These are phyloP conservation scores for Debaryomyces fabryi DNA, from an alignment of 1,139 yeast genomes.

Conservation along the genomic window DNA sequence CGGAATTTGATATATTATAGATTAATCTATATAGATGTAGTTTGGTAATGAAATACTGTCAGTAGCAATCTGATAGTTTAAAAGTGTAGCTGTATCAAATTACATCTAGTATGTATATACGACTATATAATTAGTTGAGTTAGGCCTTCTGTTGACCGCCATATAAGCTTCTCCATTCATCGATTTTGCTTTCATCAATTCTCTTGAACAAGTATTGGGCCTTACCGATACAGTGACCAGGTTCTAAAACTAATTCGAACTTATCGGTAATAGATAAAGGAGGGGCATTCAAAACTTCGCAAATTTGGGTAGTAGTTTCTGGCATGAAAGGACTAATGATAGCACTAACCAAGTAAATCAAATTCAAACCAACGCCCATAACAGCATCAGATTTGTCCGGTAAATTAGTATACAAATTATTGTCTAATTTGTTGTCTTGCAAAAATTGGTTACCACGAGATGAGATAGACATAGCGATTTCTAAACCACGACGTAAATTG, in stretches of 20 bases:
- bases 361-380: constrained; percentile 86
- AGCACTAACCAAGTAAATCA: constrained; percentile 81
- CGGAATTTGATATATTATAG: not conserved
- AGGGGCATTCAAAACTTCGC: constrained; percentile 82
- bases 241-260: constrained; percentile 66
- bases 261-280: constrained; percentile 73
- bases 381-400: constrained; percentile 92
- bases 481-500: constrained; percentile 85
- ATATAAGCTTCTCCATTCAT: constrained; percentile 81
- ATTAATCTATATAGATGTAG: not conserved
- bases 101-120: not conserved
- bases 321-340: constrained; percentile 91
- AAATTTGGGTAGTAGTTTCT: constrained; percentile 68
- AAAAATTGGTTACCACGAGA: constrained; percentile 93
- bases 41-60: not conserved
- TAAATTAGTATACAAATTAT: constrained; percentile 70
- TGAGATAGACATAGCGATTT: constrained; percentile 86
- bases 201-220: constrained; percentile 90
- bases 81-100: not conserved
- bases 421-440: constrained; percentile 94
- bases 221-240: constrained; percentile 87
- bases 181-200: constrained; percentile 88
- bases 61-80: not conserved
- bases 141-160: constrained; percentile 63
- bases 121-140: not conserved